phyloP scores from a whole-genome alignment of 73 alveolate species.

The Paramecium tetraurelia region DNA sequence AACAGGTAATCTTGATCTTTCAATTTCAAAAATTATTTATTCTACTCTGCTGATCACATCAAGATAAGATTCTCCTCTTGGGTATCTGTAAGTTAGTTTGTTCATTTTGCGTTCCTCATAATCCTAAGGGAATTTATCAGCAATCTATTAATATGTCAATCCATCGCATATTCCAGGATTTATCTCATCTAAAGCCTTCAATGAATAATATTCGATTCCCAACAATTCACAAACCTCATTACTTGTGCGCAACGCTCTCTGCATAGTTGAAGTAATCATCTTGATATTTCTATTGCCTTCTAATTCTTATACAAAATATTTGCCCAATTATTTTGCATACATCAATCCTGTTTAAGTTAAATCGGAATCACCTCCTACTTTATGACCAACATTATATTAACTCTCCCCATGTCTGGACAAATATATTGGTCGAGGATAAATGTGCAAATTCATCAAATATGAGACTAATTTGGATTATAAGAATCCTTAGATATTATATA shows the following conservation, averaged over 20 bases:
- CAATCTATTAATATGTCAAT: conserved; percentile 73
- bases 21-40: conserved; percentile 58
- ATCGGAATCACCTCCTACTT: conserved; percentile 66
- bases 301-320: conserved; percentile 31
- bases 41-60: conserved; percentile 75
- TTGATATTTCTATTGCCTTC: conserved; percentile 18
- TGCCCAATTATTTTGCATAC: conserved; percentile 52
- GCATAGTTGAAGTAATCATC: conserved; percentile 54
- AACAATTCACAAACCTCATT: conserved; percentile 15
- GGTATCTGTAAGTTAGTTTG: conserved; percentile 73
- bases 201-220: conserved; percentile 31
- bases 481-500: conserved; percentile 50
- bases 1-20: conserved; percentile 46
- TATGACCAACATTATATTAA: conserved; percentile 62
- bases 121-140: conserved; percentile 67
- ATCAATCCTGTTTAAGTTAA: conserved; percentile 58
- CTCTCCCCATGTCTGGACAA: conserved; percentile 82
- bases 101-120: conserved; percentile 68
- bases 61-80: conserved; percentile 78
- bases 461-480: conserved; percentile 27
- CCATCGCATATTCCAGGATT: conserved; percentile 80
- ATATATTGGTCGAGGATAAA: conserved; percentile 70
- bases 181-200: conserved; percentile 73
- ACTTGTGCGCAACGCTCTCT: conserved; percentile 55
- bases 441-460: conserved; percentile 67